Conservation (phyloP, 371 early-diverging fungal species). For the Globomyces sp. region DNA sequence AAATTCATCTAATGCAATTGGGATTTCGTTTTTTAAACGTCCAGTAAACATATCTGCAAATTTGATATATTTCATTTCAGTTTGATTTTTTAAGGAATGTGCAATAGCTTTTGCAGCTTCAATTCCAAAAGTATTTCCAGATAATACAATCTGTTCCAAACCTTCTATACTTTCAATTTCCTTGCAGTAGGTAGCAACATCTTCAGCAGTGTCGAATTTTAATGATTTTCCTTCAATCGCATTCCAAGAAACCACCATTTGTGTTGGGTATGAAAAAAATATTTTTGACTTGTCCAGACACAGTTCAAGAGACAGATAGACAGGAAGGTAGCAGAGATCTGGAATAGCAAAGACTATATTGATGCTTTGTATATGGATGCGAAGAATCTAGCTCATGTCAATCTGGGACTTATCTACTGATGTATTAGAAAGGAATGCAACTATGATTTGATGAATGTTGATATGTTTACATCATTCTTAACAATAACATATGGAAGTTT, state of each 20-base stretch:
- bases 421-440: too few species aligned
- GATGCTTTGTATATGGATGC: too few species aligned
- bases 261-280: too few species aligned
- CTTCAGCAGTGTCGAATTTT: conserved; percentile 81
- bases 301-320: too few species aligned
- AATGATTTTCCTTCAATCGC: conserved; percentile 46
- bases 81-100: conserved; percentile 49
- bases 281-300: too few species aligned
- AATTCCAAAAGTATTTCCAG: conserved; percentile 93
- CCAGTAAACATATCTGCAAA: conserved; percentile 91
- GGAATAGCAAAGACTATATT: too few species aligned
- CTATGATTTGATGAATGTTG: too few species aligned
- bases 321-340: too few species aligned
- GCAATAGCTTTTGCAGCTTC: conserved; percentile 87
- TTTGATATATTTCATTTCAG: conserved; percentile 31
- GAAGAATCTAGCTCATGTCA: too few species aligned
- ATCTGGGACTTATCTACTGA: too few species aligned
- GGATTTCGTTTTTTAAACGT: conserved; percentile 86
- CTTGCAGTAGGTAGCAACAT: conserved; percentile 72
- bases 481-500: too few species aligned
- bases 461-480: too few species aligned
- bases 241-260: not conserved
- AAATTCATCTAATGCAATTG: conserved; percentile 75
- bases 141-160: conserved; percentile 73
- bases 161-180: conserved; percentile 61